Evolutionary conservation across 2,329 filamentous ascomycete genomes (phyloP).

Genomic region (Mycogone perniciosa): DNA sequence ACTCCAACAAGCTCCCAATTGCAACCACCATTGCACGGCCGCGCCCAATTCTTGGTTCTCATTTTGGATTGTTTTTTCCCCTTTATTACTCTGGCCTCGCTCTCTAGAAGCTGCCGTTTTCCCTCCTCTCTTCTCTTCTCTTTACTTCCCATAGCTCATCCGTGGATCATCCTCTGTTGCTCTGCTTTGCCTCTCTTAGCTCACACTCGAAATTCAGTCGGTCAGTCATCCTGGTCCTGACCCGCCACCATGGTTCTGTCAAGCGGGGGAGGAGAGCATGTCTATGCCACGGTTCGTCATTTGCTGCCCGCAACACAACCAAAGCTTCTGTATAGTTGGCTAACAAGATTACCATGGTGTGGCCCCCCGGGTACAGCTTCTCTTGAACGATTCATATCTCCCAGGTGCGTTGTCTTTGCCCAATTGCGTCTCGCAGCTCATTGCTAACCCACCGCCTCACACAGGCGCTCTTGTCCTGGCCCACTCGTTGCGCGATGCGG

Average conservation of each 20-base stretch:
- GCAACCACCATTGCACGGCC: constrained; percentile 7
- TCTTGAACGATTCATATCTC: constrained; percentile 86
- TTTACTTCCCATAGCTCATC: neutral
- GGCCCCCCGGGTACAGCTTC: constrained; percentile 54
- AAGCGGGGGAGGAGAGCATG: constrained; percentile 38
- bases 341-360: neutral
- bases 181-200: neutral
- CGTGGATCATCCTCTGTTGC: neutral
- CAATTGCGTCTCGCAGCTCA: neutral
- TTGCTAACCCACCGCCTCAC: constrained; percentile 8
- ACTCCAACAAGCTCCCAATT: constrained; percentile 1
- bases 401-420: constrained; percentile 56
- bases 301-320: neutral
- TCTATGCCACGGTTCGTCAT: constrained; percentile 51
- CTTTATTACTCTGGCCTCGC: neutral
- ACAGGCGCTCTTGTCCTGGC: constrained; percentile 86
- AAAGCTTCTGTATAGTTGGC: constrained; percentile 7
- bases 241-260: constrained; percentile 30
- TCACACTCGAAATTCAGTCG: neutral
- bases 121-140: constrained; percentile 11
- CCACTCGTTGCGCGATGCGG: constrained; percentile 88
- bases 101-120: neutral
- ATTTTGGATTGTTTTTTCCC: neutral
- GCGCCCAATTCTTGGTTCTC: constrained; percentile 9
- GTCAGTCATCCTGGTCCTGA: neutral